Evolutionary conservation across 148 eudicot genomes (phyloP), one percentile per base, ranked within the genome.

Genomic region (Polygonum aviculare): DNA sequence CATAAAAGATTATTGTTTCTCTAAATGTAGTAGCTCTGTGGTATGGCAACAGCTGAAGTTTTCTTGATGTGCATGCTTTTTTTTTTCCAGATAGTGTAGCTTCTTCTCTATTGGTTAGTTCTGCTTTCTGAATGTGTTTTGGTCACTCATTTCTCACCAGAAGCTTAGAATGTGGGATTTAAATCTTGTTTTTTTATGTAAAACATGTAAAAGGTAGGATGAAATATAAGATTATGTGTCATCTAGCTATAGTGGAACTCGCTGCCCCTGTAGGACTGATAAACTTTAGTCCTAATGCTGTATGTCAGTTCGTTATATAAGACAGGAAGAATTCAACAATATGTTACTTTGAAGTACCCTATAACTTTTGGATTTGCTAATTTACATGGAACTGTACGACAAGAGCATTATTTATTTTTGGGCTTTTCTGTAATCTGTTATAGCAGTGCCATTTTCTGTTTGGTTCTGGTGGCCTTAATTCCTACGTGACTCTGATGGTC

Each of bases 381-480:
- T 55, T 57, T 57, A 21, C 63, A 57, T 57, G 63, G 31, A 57
- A 57, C 22, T 57, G 22, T 21, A 6, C 11, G 33, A 51, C 55
- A 16, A 2, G 19, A 51, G 16, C 55, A 10, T 50, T 14, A 54
- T 31, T 41, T n/a, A 69, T 11, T 47, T 75, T 22, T 69, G 31
- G 52, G 48, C 7, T 51, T 9, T 4, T 59, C 41, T 73, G 71
- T 45, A 2, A 40, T 2, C 16, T n/a, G 18, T 9, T 49, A 9
- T 72, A 39, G 19, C 63, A 26, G 9, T 65, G n/a, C 55, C 16
- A 51, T 39, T n/a, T 72, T 45, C 12, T 79, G 52, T 78, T 31
- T 60, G 48, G 59, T 39, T 33, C 36, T 31, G 22, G 36, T 38
- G 44, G 55, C 14, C 54, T 75, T 31, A 47, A 16, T 57, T 78